A percentile compares a stretch with the other conserved stretches of the same genome.
These are phyloP conservation scores for Boletus sensibilis DNA, from an alignment of 768 basidiomycete genomes.

Conservation along the genomic window DNA sequence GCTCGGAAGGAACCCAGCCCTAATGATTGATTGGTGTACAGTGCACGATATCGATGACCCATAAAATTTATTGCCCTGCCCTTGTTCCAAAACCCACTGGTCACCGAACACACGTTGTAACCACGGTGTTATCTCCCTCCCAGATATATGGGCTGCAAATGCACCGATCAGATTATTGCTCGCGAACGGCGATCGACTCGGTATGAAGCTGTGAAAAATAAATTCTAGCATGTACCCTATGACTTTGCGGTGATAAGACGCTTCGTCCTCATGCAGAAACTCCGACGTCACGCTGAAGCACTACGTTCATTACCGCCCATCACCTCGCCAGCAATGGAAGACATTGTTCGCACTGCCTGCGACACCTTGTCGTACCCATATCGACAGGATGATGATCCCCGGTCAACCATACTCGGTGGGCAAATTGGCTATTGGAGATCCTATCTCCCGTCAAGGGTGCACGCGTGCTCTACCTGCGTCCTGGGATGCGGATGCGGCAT, in stretches of 20 bases:
- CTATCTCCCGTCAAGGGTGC: background rate
- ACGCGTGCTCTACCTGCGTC: slow-evolving; percentile 2
- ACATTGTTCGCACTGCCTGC: slow-evolving; percentile 2
- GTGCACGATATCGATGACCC: background rate
- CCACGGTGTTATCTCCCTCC: background rate
- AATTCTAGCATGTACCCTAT: background rate
- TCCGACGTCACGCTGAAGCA: background rate
- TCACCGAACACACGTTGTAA: slow-evolving; percentile 7
- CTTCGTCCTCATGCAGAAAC: background rate
- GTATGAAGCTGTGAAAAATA: background rate
- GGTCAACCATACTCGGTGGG: slow-evolving; percentile 1
- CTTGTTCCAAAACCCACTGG: background rate
- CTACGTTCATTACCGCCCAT: slow-evolving; percentile 24
- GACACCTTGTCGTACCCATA: slow-evolving; percentile 2
- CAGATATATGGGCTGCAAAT: background rate
- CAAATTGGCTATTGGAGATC: background rate
- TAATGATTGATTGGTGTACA: no score
- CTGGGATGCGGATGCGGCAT: slow-evolving; percentile 12
- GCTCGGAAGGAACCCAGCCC: no score
- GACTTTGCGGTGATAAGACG: slow-evolving; percentile 6
- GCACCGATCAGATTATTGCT: background rate
- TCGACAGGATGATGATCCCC: background rate
- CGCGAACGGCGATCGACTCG: slow-evolving; percentile 4
- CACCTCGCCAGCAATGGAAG: slow-evolving; percentile 8
- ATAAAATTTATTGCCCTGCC: background rate